Base-by-base conservation (phyloP, 2,329 filamentous ascomycete species). In the Monosporascus ibericus region DNA sequence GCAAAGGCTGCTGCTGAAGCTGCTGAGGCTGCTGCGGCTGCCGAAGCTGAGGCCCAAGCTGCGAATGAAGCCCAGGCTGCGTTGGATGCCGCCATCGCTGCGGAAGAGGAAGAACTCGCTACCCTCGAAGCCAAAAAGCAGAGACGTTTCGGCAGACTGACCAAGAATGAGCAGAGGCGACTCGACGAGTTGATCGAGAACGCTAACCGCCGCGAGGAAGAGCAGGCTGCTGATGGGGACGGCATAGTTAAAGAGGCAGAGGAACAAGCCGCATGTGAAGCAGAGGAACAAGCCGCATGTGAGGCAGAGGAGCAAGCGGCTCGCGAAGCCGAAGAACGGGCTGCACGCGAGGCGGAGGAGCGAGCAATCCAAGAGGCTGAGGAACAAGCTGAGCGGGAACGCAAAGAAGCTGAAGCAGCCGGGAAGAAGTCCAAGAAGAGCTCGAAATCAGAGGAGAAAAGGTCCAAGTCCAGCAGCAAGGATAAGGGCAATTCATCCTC, bases 371-470 rank as follows among this genome's bases (percentile, higher is more conserved):
- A 53, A 9, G 65, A 66, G 47, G 64, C 61, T 34, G 60, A 66
- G 48, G 61, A 60, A 55, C 54, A 61, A 44, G 57, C 58, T 34
- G 59, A 62, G 48, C 61, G 60, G 20, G 60, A 68, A 51, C 60
- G 58, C 34, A 56, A 65, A 48, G 64, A 69, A 49, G 24, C 24
- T 25, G 24, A 25, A 25, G 60, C 55, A 14, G 61, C 58, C 54
- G 68, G 71, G 54, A 72, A 71, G 58, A 76, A 75, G 60, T 68
- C 70, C 27, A 76, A 75, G 63, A 73, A 72, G 55, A 66, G 66
- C 47, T 70, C 68, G 30, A 70, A 68, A 51, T 55, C 60, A 1
- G 64, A 66, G 22, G 58, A 63, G 3, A 67, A 67, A 52, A 65
- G 65, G 51, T 64, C 62, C n/a, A 69, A 69, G 52, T 64, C 66